These are phyloP conservation scores for Leishmania amazonensis DNA, from an alignment of 208 protist genomes.

Conservation along the genomic window DNA sequence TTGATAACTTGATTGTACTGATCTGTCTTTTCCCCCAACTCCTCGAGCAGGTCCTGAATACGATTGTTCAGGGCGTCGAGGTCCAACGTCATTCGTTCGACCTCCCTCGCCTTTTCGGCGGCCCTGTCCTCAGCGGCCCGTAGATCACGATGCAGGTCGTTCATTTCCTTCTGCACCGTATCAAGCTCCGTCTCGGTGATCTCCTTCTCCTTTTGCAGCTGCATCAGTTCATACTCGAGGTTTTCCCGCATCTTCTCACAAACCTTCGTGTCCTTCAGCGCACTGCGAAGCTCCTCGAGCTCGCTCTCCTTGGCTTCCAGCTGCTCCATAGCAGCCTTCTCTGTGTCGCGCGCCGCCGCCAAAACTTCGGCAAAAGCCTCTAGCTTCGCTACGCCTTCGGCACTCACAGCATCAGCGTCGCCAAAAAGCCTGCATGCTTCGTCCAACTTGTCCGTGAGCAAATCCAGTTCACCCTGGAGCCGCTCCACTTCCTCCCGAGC, in stretches of 20 bases:
- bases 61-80: conserved; percentile 44
- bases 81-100: conserved; percentile 36
- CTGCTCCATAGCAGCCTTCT: conserved; percentile 30
- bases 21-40: conserved; percentile 60
- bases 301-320: conserved; percentile 40
- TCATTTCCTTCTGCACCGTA: conserved; percentile 27
- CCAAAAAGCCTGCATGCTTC: conserved; percentile 36
- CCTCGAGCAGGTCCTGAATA: conserved; percentile 51
- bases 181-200: conserved; percentile 31
- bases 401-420: conserved; percentile 29
- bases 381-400: conserved; percentile 34
- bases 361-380: conserved; percentile 38
- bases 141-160: conserved; percentile 16
- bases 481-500: conserved; percentile 25
- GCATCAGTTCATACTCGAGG: conserved; percentile 18
- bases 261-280: conserved; percentile 10
- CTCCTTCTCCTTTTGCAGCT: conserved; percentile 35
- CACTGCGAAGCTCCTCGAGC: conserved; percentile 22
- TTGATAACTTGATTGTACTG: conserved; percentile 67
- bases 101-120: conserved; percentile 18
- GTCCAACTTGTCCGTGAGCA: conserved; percentile 41
- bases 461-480: conserved; percentile 38
- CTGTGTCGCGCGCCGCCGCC: conserved; percentile 21
- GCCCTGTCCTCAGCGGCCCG: conserved; percentile 20
- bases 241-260: conserved; percentile 21